A percentile compares a stretch with the other conserved stretches of the same genome.
phyloP scores from a whole-genome alignment of 306 rosid genomes.

The Calophaca sinica region DNA sequence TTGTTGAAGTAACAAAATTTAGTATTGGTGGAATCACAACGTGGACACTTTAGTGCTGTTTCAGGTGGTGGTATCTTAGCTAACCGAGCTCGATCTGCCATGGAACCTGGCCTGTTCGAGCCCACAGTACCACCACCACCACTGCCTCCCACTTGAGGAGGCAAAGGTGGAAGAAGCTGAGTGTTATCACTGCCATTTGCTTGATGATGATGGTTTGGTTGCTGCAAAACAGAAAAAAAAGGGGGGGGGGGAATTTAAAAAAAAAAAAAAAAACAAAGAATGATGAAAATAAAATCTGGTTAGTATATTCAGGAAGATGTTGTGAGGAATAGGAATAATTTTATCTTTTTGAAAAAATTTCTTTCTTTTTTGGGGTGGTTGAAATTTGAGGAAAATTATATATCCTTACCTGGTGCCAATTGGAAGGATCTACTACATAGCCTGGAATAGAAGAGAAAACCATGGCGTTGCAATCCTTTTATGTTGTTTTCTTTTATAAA shows the following conservation, averaged over 20 bases:
- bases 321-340: constrained; percentile 78
- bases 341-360: constrained; percentile 51
- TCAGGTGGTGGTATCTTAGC: constrained; percentile 86
- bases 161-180: constrained; percentile 62
- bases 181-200: constrained; percentile 52
- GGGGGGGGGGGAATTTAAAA: too few species aligned
- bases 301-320: constrained; percentile 79
- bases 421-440: constrained; percentile 99
- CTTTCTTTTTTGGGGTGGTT: constrained; percentile 39
- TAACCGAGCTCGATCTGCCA: constrained; percentile 87
- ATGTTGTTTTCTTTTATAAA: constrained; percentile 74
- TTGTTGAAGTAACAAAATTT: constrained; percentile 94
- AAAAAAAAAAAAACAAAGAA: background rate
- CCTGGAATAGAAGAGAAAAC: constrained; percentile 96
- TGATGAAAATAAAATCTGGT: constrained; percentile 56
- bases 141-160: constrained; percentile 38
- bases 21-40: constrained; percentile 89
- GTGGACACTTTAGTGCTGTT: constrained; percentile 84
- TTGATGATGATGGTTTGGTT: constrained; percentile 56
- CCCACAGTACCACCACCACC: constrained; percentile 38
- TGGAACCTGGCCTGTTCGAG: constrained; percentile 75
- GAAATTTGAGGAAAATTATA: constrained; percentile 50
- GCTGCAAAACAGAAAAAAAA: constrained; percentile 54
- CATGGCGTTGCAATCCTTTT: constrained; percentile 68
- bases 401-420: constrained; percentile 87